Evolutionary conservation across 495 filamentous ascomycete genomes (phyloP).

Genomic region (Talaromyces proteolyticus): DNA sequence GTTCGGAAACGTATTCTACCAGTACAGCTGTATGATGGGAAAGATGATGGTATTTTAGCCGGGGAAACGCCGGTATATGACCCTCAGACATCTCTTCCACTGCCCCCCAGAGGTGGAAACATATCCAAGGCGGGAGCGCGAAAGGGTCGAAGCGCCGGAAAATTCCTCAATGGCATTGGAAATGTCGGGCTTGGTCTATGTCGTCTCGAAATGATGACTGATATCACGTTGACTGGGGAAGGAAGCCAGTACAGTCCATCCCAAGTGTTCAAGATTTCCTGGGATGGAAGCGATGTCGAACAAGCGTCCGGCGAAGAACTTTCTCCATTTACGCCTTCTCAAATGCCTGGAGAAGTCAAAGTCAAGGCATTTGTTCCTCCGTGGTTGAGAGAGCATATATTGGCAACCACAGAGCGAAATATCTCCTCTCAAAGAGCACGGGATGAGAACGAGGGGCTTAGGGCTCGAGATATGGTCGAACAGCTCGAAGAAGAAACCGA

Average conservation of each 20-base stretch:
- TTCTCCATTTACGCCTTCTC: neutral
- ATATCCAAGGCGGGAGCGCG: slow-evolving; percentile 41
- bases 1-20: slow-evolving; percentile 89
- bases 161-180: slow-evolving; percentile 67
- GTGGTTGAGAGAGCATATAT: slow-evolving; percentile 55
- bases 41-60: slow-evolving; percentile 20
- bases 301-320: slow-evolving; percentile 33
- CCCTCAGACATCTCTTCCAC: slow-evolving; percentile 20
- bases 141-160: slow-evolving; percentile 66
- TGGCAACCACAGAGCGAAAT: slow-evolving; percentile 20
- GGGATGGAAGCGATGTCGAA: slow-evolving; percentile 32
- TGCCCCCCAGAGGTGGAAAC: slow-evolving; percentile 29
- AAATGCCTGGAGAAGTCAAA: slow-evolving; percentile 42
- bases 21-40: slow-evolving; percentile 59
- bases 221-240: slow-evolving; percentile 59
- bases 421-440: slow-evolving; percentile 9
- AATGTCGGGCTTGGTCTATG: slow-evolving; percentile 88
- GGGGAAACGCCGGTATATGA: slow-evolving; percentile 48
- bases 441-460: slow-evolving; percentile 19
- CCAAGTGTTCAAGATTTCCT: slow-evolving; percentile 50
- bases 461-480: slow-evolving; percentile 33
- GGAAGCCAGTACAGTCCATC: slow-evolving; percentile 44
- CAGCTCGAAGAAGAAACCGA: slow-evolving; percentile 30
- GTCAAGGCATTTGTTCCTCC: slow-evolving; percentile 83
- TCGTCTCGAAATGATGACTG: slow-evolving; percentile 84